Evolutionary conservation across 371 early-diverging fungal genomes (phyloP).

Genomic region (Syncephalis fuscata): DNA sequence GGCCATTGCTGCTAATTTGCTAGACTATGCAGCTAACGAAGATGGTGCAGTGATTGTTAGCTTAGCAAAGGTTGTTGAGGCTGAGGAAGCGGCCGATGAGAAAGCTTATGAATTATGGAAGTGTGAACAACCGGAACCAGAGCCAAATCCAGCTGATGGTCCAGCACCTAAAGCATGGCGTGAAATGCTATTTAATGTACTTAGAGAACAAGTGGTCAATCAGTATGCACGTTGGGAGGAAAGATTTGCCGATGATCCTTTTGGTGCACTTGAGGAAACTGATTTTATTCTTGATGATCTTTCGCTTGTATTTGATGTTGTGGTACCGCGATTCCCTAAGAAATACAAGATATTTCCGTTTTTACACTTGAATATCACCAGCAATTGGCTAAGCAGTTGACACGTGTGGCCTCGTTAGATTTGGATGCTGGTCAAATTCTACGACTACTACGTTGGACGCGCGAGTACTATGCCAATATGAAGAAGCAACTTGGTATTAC

Average conservation of each 20-base stretch:
- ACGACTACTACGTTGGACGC: constrained; percentile 65
- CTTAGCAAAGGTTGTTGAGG: constrained; percentile 79
- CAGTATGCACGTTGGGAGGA: too few species aligned
- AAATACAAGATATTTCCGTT: constrained; percentile 83
- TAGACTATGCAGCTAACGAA: constrained; percentile 53
- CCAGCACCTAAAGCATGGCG: too few species aligned
- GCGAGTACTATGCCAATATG: constrained; percentile 84
- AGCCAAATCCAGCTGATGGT: too few species aligned
- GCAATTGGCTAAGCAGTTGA: constrained; percentile 58
- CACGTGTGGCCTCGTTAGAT: constrained; percentile 46
- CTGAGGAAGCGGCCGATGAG: constrained; percentile 76
- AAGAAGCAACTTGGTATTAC: constrained; percentile 67
- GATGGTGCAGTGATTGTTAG: constrained; percentile 58
- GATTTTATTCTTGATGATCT: constrained; percentile 81
- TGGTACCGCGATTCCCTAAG: constrained; percentile 76
- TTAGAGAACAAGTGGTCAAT: too few species aligned
- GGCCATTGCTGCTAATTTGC: constrained; percentile 53
- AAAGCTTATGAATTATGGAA: constrained; percentile 15
- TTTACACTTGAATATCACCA: constrained; percentile 89
- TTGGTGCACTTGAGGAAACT: too few species aligned
- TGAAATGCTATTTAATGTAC: too few species aligned
- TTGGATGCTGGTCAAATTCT: constrained; percentile 67
- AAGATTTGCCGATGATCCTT: too few species aligned
- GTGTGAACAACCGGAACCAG: too few species aligned
- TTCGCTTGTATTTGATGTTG: constrained; percentile 65